Evolutionary conservation across 805 yeast species (phyloP), one percentile per base, ranked within the genome.

Genomic region (Starmerella gropengiesseri): DNA sequence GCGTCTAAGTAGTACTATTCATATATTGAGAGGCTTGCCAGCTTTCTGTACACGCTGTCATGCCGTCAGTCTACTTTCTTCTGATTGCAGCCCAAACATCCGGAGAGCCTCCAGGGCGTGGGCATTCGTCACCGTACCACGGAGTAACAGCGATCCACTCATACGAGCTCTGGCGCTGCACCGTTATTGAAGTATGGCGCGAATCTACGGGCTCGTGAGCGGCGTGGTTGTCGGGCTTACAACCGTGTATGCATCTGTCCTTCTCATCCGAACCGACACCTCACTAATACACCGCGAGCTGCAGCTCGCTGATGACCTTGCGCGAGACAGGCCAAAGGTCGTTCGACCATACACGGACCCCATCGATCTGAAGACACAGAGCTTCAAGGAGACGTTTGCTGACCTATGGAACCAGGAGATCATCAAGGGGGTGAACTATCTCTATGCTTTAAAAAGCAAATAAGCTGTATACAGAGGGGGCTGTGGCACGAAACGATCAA

Each of bases 371-470:
- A 60, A 65, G 44, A 63, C 69, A 22, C 68, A 81, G 23, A 60
- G 65, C 9, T 58, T 75, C 25, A 55, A 55, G 8, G 86, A 83
- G 59, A 78, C 86, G 0, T 65, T 73, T 47, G 80, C 77, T 51
- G 93, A 82, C 55, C 67, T 81, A 31, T 82, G 94, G 94, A 78
- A 82, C 56, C 76, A 73, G 34, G 87, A 81, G 57, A 70, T 82
- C 41, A 68, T 79, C 44, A 66, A 64, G 33, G 70, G 72, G 45
- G 82, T 77, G 18, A 75, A 75, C 51, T 78, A 81, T 73, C 51
- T 80, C 12, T 80, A 79, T 54, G 45, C 52, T 2, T 37, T 43
- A 5, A 23, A 33, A 11, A 26, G 36, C 18, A 41, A 46, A 30
- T 39, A 33, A 18, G 7, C 26, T 8, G 26, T 8, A 8, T 11